Evolutionary conservation across 371 early-diverging fungal genomes (phyloP), one percentile per base, ranked within the genome.

Genomic region (Sporodiniella umbellata): DNA sequence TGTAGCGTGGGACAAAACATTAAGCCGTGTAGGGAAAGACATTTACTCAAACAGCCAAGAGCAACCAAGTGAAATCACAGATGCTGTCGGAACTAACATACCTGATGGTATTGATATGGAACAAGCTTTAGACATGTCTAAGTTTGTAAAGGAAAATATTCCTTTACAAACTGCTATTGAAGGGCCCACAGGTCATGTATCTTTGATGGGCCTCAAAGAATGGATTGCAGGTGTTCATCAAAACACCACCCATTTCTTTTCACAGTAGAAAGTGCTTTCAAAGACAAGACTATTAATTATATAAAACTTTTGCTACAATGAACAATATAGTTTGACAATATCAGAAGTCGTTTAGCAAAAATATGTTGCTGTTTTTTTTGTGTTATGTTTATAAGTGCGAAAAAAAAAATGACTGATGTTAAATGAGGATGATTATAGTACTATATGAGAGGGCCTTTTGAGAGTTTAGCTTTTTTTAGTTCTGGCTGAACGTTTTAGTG

Each of bases 171-270:
- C 8, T 24, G 62, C 62, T 1, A 39, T 62, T 1, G 22, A 56
- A 39, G 62, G 58, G 10, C 54, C 57, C 17, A 62, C 48, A 15
- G 58, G 43, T 8, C 37, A 53, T 15, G 17, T 31, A 7, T 54
- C 57, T 37, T 46, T 57, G 8, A 12, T 47, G 31, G 54, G 58
- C 35, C 33, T 62, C 14, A 57, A 54, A 10, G 58, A 62, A 42
- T 57, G 50, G 50, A 21, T 58, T 18, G 8, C 5, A 10, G 8
- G 7, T 19, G 21, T 40, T 40, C 21, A 40, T 40, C 40, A 40
- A 40, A 40, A 40, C 21, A 40, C 40, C 18, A 40, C 22, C 3
- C 10, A 19, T 19, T 40, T 40, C 21, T 40, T 10, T 21, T 40
- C 40, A 10, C 18, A 40, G 12, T 5, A 21, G 12, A 2, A 40